Evolutionary conservation across 345 rosid genomes (phyloP).

Genomic region (Arabidopsis arenosa): DNA sequence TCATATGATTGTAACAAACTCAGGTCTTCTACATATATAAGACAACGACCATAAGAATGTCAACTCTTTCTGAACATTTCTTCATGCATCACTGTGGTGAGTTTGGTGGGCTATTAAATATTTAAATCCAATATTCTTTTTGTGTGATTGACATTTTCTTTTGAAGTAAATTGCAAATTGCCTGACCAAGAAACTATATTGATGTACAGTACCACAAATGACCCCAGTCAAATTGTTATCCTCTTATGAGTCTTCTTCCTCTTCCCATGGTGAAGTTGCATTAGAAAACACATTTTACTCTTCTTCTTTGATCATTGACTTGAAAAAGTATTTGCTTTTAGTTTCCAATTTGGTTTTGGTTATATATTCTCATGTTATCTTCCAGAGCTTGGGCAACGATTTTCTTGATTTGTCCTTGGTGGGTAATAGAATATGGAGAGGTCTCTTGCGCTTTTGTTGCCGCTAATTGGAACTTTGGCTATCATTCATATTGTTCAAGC

Average conservation of each 20-base stretch:
- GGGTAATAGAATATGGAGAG: constrained; percentile 28
- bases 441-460: constrained; percentile 1
- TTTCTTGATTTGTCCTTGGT: not conserved
- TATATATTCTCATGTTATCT: not conserved
- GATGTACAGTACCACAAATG: not conserved
- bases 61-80: constrained; percentile 28
- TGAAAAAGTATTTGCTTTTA: not conserved
- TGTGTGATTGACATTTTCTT: constrained; percentile 11
- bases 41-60: constrained; percentile 22
- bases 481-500: constrained; percentile 33
- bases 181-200: not conserved
- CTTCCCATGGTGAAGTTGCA: constrained; percentile 18
- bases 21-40: not conserved
- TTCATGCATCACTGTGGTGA: constrained; percentile 24
- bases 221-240: not conserved
- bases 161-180: not conserved
- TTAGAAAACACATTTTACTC: not conserved
- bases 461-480: not conserved
- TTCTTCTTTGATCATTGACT: constrained; percentile 16
- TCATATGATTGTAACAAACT: not conserved
- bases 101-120: constrained; percentile 21
- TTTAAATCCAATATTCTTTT: not conserved
- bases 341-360: not conserved
- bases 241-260: not conserved
- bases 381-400: not conserved